A percentile compares a stretch with the other conserved stretches of the same genome.
Conservation (phyloP, 2,329 filamentous ascomycete species). For the Capronia americana region DNA sequence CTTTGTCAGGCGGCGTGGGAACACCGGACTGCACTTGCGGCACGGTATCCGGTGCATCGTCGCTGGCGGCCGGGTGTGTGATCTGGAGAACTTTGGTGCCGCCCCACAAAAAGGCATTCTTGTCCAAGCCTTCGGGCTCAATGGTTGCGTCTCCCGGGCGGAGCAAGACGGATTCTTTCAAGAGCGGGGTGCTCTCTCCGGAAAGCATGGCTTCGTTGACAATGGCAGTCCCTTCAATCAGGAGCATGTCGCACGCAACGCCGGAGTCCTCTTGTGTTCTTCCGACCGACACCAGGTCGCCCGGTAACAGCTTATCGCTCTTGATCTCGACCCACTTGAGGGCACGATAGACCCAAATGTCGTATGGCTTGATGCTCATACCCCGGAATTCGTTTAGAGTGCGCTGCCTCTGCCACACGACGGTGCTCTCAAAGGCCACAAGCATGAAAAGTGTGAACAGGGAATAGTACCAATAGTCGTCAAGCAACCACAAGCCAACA, state of each 20-base stretch:
- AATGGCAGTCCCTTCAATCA: constrained; percentile 93
- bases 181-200: constrained; percentile 92
- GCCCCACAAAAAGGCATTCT: constrained; percentile 94
- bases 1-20: constrained; percentile 84
- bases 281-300: constrained; percentile 88
- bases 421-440: constrained; percentile 95
- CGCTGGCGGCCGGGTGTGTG: constrained; percentile 80
- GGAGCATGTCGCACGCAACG: constrained; percentile 94
- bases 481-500: constrained; percentile 96
- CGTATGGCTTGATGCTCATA: constrained; percentile 99
- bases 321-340: constrained; percentile 86
- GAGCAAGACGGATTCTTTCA: constrained; percentile 95
- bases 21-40: constrained; percentile 77
- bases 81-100: constrained; percentile 97
- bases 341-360: constrained; percentile 86
- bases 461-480: constrained; percentile 99
- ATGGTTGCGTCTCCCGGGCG: constrained; percentile 80
- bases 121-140: constrained; percentile 90
- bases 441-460: constrained; percentile 99
- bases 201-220: constrained; percentile 99
- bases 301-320: constrained; percentile 90
- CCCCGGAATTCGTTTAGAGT: constrained; percentile 95
- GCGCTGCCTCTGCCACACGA: constrained; percentile 97
- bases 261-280: constrained; percentile 97
- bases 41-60: constrained; percentile 65